A percentile compares a stretch with the other conserved stretches of the same genome.
phyloP scores from a whole-genome alignment of 139 green algal species.

The Chlorella sp. region DNA sequence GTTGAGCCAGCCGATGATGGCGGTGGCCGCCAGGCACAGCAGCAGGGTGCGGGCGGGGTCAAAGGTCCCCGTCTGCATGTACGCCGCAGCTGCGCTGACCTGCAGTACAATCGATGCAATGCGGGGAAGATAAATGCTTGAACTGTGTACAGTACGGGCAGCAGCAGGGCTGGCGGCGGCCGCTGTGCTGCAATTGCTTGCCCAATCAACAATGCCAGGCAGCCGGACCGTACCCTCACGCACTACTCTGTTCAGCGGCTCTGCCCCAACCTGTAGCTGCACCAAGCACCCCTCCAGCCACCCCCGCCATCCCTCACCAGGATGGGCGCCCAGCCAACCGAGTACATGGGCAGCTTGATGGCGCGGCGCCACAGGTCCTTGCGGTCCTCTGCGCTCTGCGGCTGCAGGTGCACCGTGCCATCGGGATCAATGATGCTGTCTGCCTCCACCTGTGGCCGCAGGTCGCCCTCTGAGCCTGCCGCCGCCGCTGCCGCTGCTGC shows the following conservation, averaged over 20 bases:
- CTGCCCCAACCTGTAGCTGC: neutral
- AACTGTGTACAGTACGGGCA: too few relatives aligned
- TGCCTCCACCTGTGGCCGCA: constrained; percentile 11
- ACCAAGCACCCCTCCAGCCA: neutral
- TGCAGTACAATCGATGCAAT: constrained; percentile 22
- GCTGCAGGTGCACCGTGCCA: constrained; percentile 19
- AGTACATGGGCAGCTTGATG: constrained; percentile 96
- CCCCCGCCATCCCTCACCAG: constrained; percentile 58
- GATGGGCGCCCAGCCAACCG: constrained; percentile 88
- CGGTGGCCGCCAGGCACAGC: constrained; percentile 69
- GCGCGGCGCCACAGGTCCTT: constrained; percentile 79
- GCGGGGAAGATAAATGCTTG: too few relatives aligned
- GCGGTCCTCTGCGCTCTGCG: constrained; percentile 32
- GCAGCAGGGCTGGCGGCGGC: too few relatives aligned
- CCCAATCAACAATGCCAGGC: neutral
- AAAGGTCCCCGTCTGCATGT: constrained; percentile 53
- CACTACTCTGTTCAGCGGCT: too few relatives aligned
- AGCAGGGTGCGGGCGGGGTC: constrained; percentile 39
- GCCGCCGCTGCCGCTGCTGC: neutral
- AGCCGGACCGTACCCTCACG: too few relatives aligned
- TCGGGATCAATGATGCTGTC: constrained; percentile 51
- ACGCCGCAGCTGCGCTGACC: constrained; percentile 76
- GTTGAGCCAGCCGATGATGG: constrained; percentile 98
- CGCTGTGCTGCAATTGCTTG: too few relatives aligned
- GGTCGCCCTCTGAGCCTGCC: neutral